phyloP scores from a whole-genome alignment of 306 rosid species.

The Cajanus cajan region DNA sequence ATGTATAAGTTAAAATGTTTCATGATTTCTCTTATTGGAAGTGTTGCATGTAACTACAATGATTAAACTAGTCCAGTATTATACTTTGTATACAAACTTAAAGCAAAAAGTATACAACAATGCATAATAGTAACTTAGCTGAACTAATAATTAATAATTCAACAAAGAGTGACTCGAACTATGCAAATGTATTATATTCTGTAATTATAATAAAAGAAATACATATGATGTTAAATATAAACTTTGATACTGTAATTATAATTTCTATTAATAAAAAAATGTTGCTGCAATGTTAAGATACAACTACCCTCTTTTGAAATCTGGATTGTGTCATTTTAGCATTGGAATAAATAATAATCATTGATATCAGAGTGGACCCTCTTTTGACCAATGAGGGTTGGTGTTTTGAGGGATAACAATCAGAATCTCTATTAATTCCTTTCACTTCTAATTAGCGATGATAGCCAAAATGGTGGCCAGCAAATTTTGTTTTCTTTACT shows the following conservation, averaged over 20 bases:
- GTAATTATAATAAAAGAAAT: too few species aligned
- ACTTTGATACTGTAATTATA: too few species aligned
- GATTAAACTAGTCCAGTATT: neutral
- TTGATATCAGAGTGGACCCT: conserved; percentile 1
- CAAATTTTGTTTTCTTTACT: conserved; percentile 25
- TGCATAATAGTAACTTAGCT: neutral
- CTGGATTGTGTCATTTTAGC: neutral
- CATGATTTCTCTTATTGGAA: neutral
- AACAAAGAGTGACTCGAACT: neutral
- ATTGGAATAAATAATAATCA: conserved; percentile 6
- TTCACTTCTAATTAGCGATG: conserved; percentile 4
- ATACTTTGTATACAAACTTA: neutral
- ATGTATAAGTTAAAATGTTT: neutral
- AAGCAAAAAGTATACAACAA: neutral
- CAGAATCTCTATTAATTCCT: neutral
- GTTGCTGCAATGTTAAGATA: too few species aligned
- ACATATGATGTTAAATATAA: too few species aligned
- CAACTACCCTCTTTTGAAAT: neutral
- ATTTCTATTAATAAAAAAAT: too few species aligned
- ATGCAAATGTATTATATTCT: neutral
- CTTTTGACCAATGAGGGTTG: neutral
- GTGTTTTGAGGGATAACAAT: neutral
- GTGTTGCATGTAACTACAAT: neutral
- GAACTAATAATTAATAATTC: neutral
- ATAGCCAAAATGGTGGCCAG: conserved; percentile 35